A percentile compares a stretch with the other conserved stretches of the same genome.
Evolutionary conservation across 345 rosid genomes (phyloP).

Genomic region (Cochlearia excelsa): DNA sequence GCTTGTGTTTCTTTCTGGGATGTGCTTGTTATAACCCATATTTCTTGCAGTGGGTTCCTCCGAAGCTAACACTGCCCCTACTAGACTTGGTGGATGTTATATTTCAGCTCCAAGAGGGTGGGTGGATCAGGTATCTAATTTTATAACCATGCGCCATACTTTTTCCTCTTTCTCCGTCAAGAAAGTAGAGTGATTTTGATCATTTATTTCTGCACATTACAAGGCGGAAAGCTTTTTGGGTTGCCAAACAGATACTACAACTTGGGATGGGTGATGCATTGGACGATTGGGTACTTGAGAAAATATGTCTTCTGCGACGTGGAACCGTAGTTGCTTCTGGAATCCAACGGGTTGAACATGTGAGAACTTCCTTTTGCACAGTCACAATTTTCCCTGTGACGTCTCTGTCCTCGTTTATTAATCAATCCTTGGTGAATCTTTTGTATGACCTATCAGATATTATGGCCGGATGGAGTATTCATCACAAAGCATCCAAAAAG

Average conservation of each 20-base stretch:
- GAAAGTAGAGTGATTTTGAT: slow-evolving; percentile 19
- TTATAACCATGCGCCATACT: background rate
- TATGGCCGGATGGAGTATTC: slow-evolving; percentile 99
- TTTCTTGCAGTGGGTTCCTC: slow-evolving; percentile 93
- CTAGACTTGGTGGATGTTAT: slow-evolving; percentile 88
- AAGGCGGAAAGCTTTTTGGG: slow-evolving; percentile 98
- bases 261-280: slow-evolving; percentile 99
- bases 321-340: slow-evolving; percentile 91
- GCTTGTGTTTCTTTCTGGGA: slow-evolving; percentile 9
- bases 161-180: background rate
- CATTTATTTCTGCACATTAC: slow-evolving; percentile 25
- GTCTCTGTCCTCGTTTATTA: background rate
- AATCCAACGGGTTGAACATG: slow-evolving; percentile 86
- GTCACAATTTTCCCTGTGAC: slow-evolving; percentile 8
- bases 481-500: slow-evolving; percentile 91
- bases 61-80: slow-evolving; percentile 73
- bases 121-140: slow-evolving; percentile 88
- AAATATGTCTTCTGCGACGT: slow-evolving; percentile 77
- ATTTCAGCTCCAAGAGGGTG: slow-evolving; percentile 96
- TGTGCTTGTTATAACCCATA: slow-evolving; percentile 24
- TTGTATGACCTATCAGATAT: slow-evolving; percentile 51
- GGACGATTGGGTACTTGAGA: slow-evolving; percentile 97
- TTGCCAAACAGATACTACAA: slow-evolving; percentile 92
- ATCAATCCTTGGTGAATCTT: background rate
- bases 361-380: slow-evolving; percentile 28